phyloP scores from a whole-genome alignment of 768 basidiomycete genomes.

The Leccinellum rugosiceps region DNA sequence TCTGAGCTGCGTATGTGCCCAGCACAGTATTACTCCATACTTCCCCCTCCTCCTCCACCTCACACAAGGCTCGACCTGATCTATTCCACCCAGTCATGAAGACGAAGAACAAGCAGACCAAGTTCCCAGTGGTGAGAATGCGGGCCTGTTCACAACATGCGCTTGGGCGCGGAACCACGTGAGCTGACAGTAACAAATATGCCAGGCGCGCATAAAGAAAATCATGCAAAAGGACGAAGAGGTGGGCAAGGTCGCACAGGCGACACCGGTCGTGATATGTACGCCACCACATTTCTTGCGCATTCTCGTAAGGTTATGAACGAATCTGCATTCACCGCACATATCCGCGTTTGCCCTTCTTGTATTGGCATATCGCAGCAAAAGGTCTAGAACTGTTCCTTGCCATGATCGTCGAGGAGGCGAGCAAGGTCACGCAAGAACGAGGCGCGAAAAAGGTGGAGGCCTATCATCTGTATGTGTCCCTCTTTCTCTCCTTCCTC shows the following conservation, averaged over 20 bases:
- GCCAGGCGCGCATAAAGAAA: conserved; percentile 94
- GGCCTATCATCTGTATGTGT: conserved; percentile 85
- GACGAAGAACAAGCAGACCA: conserved; percentile 88
- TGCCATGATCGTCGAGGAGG: conserved; percentile 75
- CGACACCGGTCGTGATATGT: conserved; percentile 97
- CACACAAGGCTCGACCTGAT: not conserved
- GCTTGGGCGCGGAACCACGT: not conserved
- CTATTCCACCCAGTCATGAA: conserved; percentile 49
- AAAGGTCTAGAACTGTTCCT: conserved; percentile 95
- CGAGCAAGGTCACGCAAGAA: conserved; percentile 72
- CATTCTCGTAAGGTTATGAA: conserved; percentile 14
- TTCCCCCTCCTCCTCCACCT: not conserved
- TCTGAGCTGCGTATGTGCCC: conserved; percentile 8
- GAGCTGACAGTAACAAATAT: conserved; percentile 7
- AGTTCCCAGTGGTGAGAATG: conserved; percentile 79
- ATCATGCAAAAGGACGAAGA: conserved; percentile 99
- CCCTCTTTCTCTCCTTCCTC: not conserved
- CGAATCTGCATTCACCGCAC: not conserved
- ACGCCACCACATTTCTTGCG: conserved; percentile 34
- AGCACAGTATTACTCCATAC: conserved; percentile 2
- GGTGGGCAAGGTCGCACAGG: conserved; percentile 96
- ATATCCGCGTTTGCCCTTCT: not conserved
- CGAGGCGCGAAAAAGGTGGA: conserved; percentile 88
- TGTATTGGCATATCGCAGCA: conserved; percentile 48
- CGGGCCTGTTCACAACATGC: conserved; percentile 2